Base-by-base conservation (phyloP, 2,329 filamentous ascomycete species). In the Hymenoscyphus fructigenus region DNA sequence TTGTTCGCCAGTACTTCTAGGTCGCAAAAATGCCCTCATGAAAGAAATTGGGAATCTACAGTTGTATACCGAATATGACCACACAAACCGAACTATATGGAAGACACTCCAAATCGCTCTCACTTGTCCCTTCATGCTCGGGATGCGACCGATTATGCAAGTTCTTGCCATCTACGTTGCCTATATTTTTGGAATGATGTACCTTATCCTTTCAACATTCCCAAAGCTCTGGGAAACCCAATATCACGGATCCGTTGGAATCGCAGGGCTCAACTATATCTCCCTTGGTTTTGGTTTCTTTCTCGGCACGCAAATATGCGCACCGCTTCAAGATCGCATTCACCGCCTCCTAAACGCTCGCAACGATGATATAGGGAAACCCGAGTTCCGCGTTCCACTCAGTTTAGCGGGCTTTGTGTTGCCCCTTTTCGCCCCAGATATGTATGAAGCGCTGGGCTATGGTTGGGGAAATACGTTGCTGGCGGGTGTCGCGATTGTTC, bases 331-430 rank as follows among this genome's bases (percentile, higher is more conserved):
- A 59, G 79, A 88, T 15, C 41, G 63, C 29, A 65, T 73, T 28
- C 73, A 71, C 55, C 47, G 47, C 7, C 55, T 44, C 12, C 59
- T 73, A 9, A 70, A 70, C 64, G 41, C 38, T 0, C 62, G 59
- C 14, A 66, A 69, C 26, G 63, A 67, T 77, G 59, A 58, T 20
- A 59, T 59, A 20, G 69, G 68, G 6, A 55, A 32, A 53, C 87
- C 88, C 0, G 88, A 91, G 68, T 88, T 84, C 71, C 83, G 88
- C 10, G 78, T 88, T 0, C 87, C 86, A 38, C 63, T 61, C 34
- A 58, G 29, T 50, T n/a, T 69, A 34, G 64, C 64, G 28, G 67
- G 67, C 14, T 69, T 68, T 57, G 64, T 55, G 23, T 66, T 63
- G 44, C 64, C 64, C 2, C 20, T 66, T n/a, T 66, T 66, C 50